These are phyloP conservation scores for Amylocystis lapponica DNA, from an alignment of 768 basidiomycete genomes.

Conservation along the genomic window DNA sequence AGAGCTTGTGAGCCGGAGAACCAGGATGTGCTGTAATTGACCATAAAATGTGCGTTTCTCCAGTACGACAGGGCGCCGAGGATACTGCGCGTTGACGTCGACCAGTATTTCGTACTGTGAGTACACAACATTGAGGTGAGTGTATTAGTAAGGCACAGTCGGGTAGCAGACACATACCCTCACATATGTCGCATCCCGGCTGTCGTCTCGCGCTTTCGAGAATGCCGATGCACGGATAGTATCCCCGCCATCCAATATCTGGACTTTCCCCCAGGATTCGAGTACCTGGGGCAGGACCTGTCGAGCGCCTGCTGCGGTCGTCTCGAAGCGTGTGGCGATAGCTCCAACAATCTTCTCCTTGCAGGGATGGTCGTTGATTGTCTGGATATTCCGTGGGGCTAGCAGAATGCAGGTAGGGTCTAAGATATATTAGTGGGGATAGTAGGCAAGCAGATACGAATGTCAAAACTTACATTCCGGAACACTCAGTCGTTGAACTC, in stretches of 20 bases:
- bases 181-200: slow-evolving; percentile 28
- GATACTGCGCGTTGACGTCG: slow-evolving; percentile 20
- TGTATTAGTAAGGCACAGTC: not conserved
- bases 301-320: too few species aligned
- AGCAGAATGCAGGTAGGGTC: too few species aligned
- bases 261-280: slow-evolving; percentile 23
- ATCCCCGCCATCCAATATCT: slow-evolving; percentile 23
- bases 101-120: slow-evolving; percentile 28
- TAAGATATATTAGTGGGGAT: too few species aligned
- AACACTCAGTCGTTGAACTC: not conserved
- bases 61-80: not conserved
- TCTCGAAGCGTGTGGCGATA: too few species aligned
- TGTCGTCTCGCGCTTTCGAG: slow-evolving; percentile 16
- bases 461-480: slow-evolving; percentile 1
- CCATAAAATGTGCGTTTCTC: slow-evolving; percentile 25
- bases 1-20: slow-evolving; percentile 22
- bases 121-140: not conserved
- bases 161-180: slow-evolving; percentile 19
- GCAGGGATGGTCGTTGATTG: too few species aligned
- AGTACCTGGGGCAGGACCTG: slow-evolving; percentile 2
- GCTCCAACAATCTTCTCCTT: too few species aligned
- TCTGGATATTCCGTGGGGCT: too few species aligned
- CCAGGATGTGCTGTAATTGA: slow-evolving; percentile 27
- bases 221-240: slow-evolving; percentile 5
- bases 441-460: not conserved